Evolutionary conservation across 2,329 filamentous ascomycete genomes (phyloP), one percentile per base, ranked within the genome.

Genomic region (Cytospora piceicola): DNA sequence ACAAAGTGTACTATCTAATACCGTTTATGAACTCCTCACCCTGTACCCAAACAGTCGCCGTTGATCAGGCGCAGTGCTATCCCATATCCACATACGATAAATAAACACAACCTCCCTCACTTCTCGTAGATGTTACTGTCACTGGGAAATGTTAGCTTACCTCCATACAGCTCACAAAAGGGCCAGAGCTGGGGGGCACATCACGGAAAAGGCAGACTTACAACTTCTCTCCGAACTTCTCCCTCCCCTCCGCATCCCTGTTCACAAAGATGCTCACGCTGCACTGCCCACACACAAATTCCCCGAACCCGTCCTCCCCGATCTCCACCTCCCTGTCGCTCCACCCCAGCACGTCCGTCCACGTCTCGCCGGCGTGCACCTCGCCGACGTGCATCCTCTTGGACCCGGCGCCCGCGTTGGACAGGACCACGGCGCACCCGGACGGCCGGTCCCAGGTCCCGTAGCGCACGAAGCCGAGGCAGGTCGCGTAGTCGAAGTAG

Each of bases 361-460:
- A 91, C 34, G 77, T 76, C 76, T 90, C 85, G 0, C 85, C 87
- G 0, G 80, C 79, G 71, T 88, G 86, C 71, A 78, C 77, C 66
- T 82, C 78, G 1, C 88, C 89, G 4, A 90, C 85, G 52, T 83
- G 83, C 88, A 91, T 91, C 63, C 81, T 79, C 75, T 89, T 89
- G 67, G 78, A 76, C 8, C 78, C 78, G 12, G 79, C 75, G 2
- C 77, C 78, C 3, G 80, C 79, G 61, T 84, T 87, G 73, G 83
- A 87, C 70, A 89, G 78, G 12, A 90, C 77, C 30, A 82, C 84
- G 34, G 85, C 85, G 55, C 85, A 79, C 2, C 86, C 85, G 53
- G 73, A 80, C n/a, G 77, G 74, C 6, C 76, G 74, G 66, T 82
- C 80, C 71, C 76, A 76, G 0, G 78, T 80, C 17, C 83, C 83